Conservation (phyloP, 2,329 filamentous ascomycete genomes). For the Trichoderma aggressivum region DNA sequence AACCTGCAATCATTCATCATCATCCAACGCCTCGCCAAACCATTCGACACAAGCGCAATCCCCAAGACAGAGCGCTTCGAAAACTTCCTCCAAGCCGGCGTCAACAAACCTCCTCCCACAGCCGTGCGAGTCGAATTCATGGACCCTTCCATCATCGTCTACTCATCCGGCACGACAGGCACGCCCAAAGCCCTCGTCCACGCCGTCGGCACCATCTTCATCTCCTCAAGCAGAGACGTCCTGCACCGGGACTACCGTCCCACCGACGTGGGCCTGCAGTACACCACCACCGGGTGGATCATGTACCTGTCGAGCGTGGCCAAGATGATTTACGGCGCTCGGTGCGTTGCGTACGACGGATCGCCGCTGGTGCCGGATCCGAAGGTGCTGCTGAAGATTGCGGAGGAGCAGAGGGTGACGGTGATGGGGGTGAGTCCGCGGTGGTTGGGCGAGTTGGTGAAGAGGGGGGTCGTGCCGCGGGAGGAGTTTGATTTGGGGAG, state of each 20-base stretch:
- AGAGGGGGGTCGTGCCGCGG: conserved; percentile 58
- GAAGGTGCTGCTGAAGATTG: conserved; percentile 58
- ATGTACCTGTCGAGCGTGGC: conserved; percentile 71
- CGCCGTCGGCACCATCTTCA: conserved; percentile 61
- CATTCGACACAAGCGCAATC: conserved; percentile 57
- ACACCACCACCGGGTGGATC: conserved; percentile 77
- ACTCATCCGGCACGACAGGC: conserved; percentile 78
- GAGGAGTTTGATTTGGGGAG: conserved; percentile 59
- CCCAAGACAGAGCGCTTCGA: conserved; percentile 45
- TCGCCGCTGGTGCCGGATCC: conserved; percentile 72
- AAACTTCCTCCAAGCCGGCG: conserved; percentile 40
- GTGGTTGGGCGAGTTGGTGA: conserved; percentile 71
- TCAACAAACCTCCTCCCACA: conserved; percentile 34
- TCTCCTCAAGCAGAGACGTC: conserved; percentile 45
- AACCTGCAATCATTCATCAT: conserved; percentile 64
- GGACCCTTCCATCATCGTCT: conserved; percentile 75
- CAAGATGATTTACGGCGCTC: conserved; percentile 57
- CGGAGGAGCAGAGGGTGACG: conserved; percentile 63
- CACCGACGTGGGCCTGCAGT: conserved; percentile 48
- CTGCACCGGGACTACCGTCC: conserved; percentile 20
- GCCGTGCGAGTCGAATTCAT: conserved; percentile 65
- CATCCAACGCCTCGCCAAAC: conserved; percentile 61
- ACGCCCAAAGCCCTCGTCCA: conserved; percentile 85
- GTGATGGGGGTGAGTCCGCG: conserved; percentile 72
- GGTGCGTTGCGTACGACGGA: conserved; percentile 74